Evolutionary conservation across 2,329 filamentous ascomycete species (phyloP), one percentile per base, ranked within the genome.

Genomic region (Colletotrichum limetticola): DNA sequence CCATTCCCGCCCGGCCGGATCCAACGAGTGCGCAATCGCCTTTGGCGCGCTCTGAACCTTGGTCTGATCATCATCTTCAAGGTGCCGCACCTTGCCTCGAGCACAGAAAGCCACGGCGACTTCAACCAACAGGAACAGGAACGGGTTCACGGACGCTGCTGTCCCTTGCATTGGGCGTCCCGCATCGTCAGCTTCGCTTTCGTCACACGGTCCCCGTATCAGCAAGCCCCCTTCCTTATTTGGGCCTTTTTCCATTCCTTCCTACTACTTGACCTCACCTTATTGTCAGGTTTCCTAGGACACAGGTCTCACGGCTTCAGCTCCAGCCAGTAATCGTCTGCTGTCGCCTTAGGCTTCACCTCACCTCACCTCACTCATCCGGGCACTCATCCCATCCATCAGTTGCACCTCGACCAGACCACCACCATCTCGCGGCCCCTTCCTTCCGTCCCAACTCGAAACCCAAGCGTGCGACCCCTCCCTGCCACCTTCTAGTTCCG

Each of bases 201-300:
- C 24, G 30, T 65, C 19, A 46, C 52, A 65, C 22, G 28, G 42
- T n/a, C 60, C 60, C 26, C 52, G 14, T 28, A 57, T 55, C 28
- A 28, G 22, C 30, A 19, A 56, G 49, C 22, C 52, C 30, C 52
- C 14, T 64, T 56, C 62, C 62, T 56, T 42, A 22, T 56, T 28
- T n/a, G 22, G 62, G 62, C 62, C 22, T 12, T 65, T 32, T 57
- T 46, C 24, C 62, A 65, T 65, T 65, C 62, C 62, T 42, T 65
- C 35, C 60, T 32, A 16, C 12, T 24, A 7, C 30, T 37, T 28
- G 26, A 30, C 61, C 28, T 62, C 42, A 24, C 59, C 28, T 32
- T 30, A 32, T 55, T 49, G n/a, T 26, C 19, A 19, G 28, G 61
- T 63, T 30, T 55, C 46, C 61, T 35, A 53, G 49, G 61, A 55